Conservation (phyloP, 441 rosid species). For the Brassica balearica region DNA sequence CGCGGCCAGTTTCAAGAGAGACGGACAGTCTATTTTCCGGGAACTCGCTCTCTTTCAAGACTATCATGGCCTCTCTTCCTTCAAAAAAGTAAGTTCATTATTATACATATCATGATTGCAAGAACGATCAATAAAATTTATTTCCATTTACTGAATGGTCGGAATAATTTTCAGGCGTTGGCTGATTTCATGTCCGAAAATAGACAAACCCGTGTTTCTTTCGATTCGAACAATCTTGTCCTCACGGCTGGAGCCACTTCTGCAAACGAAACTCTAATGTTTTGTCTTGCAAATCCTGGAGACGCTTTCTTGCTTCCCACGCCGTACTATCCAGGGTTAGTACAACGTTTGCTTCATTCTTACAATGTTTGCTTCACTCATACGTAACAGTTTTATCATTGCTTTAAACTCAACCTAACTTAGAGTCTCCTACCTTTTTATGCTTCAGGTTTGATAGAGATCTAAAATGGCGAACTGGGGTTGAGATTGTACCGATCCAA, state of each 20-base stretch:
- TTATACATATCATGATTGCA: not conserved
- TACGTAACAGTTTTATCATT: not conserved
- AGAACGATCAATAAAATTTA: constrained; percentile 1
- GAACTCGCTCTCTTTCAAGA: constrained; percentile 97
- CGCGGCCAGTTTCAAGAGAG: constrained; percentile 61
- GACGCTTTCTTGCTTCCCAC: constrained; percentile 93
- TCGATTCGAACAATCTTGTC: constrained; percentile 62
- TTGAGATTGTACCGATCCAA: constrained; percentile 80
- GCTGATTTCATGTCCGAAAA: constrained; percentile 9
- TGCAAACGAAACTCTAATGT: constrained; percentile 84
- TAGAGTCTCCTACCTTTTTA: not conserved
- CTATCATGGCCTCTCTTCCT: constrained; percentile 79
- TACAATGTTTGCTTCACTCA: constrained; percentile 6
- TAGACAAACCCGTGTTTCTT: constrained; percentile 2
- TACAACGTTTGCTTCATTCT: constrained; percentile 6
- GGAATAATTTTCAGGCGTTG: constrained; percentile 3
- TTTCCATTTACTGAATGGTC: not conserved
- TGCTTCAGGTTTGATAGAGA: constrained; percentile 78
- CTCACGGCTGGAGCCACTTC: constrained; percentile 94
- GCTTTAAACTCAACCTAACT: not conserved
- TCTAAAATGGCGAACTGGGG: constrained; percentile 89
- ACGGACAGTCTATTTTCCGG: constrained; percentile 72
- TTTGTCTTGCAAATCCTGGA: constrained; percentile 78
- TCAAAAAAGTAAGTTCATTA: constrained; percentile 59
- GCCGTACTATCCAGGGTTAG: constrained; percentile 95